A percentile compares a stretch with the other conserved stretches of the same genome.
These are phyloP conservation scores for Vaccinium vitisidaea DNA, from an alignment of 148 eudicot species.

Conservation along the genomic window DNA sequence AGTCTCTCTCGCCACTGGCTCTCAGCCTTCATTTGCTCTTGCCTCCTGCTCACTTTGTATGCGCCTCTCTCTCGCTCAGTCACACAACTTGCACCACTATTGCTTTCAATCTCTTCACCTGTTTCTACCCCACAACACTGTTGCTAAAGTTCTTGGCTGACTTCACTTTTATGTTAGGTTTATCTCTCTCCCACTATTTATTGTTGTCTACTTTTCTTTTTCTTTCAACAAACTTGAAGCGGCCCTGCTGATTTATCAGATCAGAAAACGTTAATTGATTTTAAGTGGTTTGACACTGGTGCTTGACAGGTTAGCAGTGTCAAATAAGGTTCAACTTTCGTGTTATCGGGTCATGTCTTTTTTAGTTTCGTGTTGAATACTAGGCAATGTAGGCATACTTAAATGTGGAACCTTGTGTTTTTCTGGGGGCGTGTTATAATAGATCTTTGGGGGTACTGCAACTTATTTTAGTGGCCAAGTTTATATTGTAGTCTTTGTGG, in stretches of 20 bases:
- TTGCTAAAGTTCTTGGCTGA: neutral
- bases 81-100: neutral
- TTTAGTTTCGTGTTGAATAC: neutral
- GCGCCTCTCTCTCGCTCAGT: neutral
- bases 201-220: neutral
- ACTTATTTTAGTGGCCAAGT: neutral
- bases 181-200: neutral
- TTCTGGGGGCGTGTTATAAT: neutral
- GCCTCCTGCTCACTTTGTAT: neutral
- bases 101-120: neutral
- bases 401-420: neutral
- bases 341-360: neutral
- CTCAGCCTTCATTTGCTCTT: neutral
- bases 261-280: neutral
- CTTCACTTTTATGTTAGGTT: neutral
- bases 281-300: neutral
- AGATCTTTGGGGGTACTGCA: neutral
- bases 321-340: neutral
- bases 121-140: neutral
- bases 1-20: neutral
- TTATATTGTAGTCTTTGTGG: neutral
- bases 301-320: neutral
- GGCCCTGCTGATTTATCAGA: neutral
- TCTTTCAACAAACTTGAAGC: neutral
- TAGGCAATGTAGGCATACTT: neutral